Evolutionary conservation across 176 grass and related monocot genomes (phyloP), one percentile per base, ranked within the genome.

Genomic region (Eragrostis nindensis): DNA sequence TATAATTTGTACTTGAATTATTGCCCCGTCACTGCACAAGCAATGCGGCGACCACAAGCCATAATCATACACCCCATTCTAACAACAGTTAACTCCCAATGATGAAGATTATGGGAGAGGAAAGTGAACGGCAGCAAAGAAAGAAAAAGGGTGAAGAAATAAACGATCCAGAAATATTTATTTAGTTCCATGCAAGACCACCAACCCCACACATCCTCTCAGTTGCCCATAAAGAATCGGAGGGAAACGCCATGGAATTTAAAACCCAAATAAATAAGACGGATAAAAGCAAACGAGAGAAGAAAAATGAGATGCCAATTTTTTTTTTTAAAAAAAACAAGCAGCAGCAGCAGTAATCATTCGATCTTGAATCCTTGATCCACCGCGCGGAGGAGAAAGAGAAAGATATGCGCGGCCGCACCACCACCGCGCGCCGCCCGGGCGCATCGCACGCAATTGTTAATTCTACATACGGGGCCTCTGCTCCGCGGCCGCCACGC

Each of bases 61-160:
- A 52, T 32, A 82, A 82, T 87, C 85, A 82, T 87, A 24, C 55
- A 38, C 56, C 56, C 44, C 44, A 71, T 53, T 71, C 36, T 43
- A 65, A 21, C 66, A 73, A 18, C 47, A 72, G 17, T 85, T 13
- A 64, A 22, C 36, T n/a, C 24, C 30, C 13, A 21, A 6, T 6
- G 22, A 25, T 22, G n/a, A 46, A 63, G 60, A 29, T 63, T 26
- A 17, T 32, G 60, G 32, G 60, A 32, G 26, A 24, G 60, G 26
- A 63, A 30, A 63, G 26, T 26, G 13, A 17, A 32, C 60, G 12
- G 60, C 26, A 63, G 60, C 11, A 32, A 63, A 30, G 26, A 63
- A 36, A 63, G 13, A 16, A 27, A 27, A 27, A 9, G 57, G 18
- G 16, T 1, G 29, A 1, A 9, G 12, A 77, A n/a, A 65, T 16